These are phyloP conservation scores for Skeletonema tropicum DNA, from an alignment of 108 stramenopile genomes.

Conservation along the genomic window DNA sequence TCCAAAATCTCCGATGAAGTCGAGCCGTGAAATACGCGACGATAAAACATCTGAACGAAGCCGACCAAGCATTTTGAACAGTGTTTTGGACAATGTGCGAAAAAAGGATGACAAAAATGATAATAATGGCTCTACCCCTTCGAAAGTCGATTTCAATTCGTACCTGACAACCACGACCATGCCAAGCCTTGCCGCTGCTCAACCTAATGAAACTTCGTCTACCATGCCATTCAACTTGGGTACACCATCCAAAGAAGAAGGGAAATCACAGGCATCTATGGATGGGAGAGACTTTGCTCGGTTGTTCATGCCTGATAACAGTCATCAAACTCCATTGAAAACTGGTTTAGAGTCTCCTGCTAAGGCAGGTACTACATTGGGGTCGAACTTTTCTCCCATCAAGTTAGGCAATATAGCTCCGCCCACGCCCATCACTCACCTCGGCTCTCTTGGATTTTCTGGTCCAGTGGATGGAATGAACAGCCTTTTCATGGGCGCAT, in stretches of 20 bases:
- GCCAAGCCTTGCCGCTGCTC: conserved; percentile 12
- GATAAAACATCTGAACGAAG: conserved; percentile 4
- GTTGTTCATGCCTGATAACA: conserved; percentile 45
- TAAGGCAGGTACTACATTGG: conserved; percentile 6
- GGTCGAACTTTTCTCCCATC: conserved; percentile 16
- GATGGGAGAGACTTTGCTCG: conserved; percentile 28
- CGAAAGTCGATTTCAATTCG: conserved; percentile 16
- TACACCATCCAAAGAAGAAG: conserved; percentile 26
- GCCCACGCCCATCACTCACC: conserved; percentile 38
- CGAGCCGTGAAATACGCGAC: neutral
- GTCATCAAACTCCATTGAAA: conserved; percentile 7
- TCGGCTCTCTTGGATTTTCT: conserved; percentile 23
- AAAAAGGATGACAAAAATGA: conserved; percentile 28
- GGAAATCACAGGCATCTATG: neutral
- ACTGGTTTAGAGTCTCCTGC: conserved; percentile 4
- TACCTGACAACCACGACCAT: conserved; percentile 14
- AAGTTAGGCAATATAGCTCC: conserved; percentile 20
- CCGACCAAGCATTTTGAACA: conserved; percentile 33
- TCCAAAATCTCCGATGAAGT: conserved; percentile 23
- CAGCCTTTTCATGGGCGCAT: conserved; percentile 42
- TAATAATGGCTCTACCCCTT: conserved; percentile 19
- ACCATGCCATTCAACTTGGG: conserved; percentile 20
- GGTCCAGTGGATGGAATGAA: conserved; percentile 44
- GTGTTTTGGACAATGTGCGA: conserved; percentile 29
- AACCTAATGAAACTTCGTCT: conserved; percentile 8